Evolutionary conservation across 1,284 basidiomycete species (phyloP).

Genomic region (Peniophora sp.): DNA sequence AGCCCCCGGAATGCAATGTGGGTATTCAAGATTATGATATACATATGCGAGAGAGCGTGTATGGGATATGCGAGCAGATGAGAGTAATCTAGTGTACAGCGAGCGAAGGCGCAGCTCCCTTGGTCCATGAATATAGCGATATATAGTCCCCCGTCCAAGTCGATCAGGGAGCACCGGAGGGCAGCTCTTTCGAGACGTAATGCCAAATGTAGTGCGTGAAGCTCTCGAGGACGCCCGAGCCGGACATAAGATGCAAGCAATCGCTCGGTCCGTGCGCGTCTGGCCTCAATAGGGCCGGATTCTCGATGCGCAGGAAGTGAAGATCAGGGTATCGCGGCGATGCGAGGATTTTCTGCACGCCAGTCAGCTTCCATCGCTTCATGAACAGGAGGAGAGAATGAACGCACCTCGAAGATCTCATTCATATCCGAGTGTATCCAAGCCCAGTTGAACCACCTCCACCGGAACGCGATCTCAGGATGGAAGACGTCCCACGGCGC

Average conservation of each 20-base stretch:
- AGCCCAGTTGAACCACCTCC: conserved; percentile 57
- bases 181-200: conserved; percentile 36
- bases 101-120: too few species aligned
- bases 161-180: not conserved
- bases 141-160: too few species aligned
- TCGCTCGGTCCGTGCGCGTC: conserved; percentile 57
- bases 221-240: conserved; percentile 59
- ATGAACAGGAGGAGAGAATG: not conserved
- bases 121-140: too few species aligned
- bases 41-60: too few species aligned
- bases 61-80: too few species aligned
- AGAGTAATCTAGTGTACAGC: too few species aligned
- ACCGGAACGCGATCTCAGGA: conserved; percentile 22
- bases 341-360: conserved; percentile 31
- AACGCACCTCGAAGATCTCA: conserved; percentile 42
- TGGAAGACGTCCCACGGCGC: conserved; percentile 35
- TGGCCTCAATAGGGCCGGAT: conserved; percentile 49
- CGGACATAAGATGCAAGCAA: conserved; percentile 58
- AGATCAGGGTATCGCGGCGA: conserved; percentile 39
- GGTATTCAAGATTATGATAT: too few species aligned
- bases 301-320: conserved; percentile 51
- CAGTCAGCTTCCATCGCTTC: not conserved
- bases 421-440: conserved; percentile 50
- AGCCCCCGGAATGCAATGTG: too few species aligned
- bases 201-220: conserved; percentile 68